Evolutionary conservation across 1,284 basidiomycete genomes (phyloP).

Genomic region (Ganoderma multipileum): DNA sequence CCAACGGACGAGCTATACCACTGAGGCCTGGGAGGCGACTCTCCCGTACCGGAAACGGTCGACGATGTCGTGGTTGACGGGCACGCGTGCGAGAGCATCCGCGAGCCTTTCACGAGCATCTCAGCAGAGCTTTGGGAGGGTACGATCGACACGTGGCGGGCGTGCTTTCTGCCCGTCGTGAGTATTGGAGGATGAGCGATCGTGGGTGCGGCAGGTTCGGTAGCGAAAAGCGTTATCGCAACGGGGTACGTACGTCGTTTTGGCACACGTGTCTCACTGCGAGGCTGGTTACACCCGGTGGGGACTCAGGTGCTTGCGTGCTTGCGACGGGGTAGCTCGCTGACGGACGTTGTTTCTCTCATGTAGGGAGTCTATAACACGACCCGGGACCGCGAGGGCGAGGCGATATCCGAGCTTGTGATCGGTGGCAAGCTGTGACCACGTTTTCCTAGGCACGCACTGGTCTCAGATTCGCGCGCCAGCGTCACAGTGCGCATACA

Average conservation of each 20-base stretch:
- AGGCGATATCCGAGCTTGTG: slow-evolving; percentile 62
- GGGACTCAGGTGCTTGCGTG: too few species aligned
- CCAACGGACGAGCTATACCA: slow-evolving; percentile 73
- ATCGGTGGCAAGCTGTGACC: slow-evolving; percentile 54
- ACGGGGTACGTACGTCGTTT: slow-evolving; percentile 68
- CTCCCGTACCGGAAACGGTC: slow-evolving; percentile 61
- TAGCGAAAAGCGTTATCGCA: slow-evolving; percentile 63
- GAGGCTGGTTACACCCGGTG: not conserved
- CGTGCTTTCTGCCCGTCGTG: slow-evolving; percentile 72
- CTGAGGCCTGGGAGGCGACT: slow-evolving; percentile 71
- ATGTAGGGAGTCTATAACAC: slow-evolving; percentile 74
- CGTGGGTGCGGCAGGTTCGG: slow-evolving; percentile 56
- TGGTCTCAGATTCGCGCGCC: not conserved
- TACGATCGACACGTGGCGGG: slow-evolving; percentile 54
- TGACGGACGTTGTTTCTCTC: not conserved
- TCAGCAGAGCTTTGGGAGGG: slow-evolving; percentile 61
- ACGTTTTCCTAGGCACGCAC: not conserved
- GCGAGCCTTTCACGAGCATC: slow-evolving; percentile 59
- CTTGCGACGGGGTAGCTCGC: not conserved
- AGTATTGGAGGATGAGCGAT: slow-evolving; percentile 60
- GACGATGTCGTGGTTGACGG: slow-evolving; percentile 66
- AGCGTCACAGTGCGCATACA: not conserved
- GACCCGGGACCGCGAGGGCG: slow-evolving; percentile 70
- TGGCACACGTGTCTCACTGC: not conserved
- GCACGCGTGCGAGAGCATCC: slow-evolving; percentile 59